These are phyloP conservation scores for Phytopythium kandeliae DNA, from an alignment of 352 stramenopile species.

Conservation along the genomic window DNA sequence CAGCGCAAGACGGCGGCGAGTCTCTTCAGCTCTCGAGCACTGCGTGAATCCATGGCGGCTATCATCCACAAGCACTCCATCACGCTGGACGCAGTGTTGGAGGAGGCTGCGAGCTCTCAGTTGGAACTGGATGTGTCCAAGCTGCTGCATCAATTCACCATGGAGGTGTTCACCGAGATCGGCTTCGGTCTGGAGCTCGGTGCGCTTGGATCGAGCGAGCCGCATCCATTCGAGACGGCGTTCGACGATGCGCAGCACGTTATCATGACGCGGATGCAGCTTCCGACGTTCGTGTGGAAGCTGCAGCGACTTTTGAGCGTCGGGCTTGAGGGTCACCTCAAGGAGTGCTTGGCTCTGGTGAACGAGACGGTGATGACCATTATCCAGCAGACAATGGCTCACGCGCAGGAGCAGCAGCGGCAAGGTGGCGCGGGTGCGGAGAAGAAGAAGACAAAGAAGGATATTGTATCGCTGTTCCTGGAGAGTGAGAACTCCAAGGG, in stretches of 20 bases:
- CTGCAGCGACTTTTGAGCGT: conserved; percentile 22
- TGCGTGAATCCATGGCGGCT: conserved; percentile 26
- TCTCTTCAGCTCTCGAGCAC: conserved; percentile 54
- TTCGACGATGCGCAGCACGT: conserved; percentile 13
- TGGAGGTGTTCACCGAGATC: conserved; percentile 26
- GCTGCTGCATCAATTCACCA: conserved; percentile 16
- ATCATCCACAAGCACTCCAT: conserved; percentile 23
- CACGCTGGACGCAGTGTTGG: conserved; percentile 16
- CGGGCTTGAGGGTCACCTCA: conserved; percentile 22
- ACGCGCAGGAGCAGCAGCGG: conserved; percentile 4
- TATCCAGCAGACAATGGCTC: conserved; percentile 14
- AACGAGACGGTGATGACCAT: conserved; percentile 11
- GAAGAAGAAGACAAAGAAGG: conserved; percentile 7
- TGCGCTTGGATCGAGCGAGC: conserved; percentile 7
- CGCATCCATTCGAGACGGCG: conserved; percentile 14
- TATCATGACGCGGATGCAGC: conserved; percentile 10
- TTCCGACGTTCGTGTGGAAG: conserved; percentile 23
- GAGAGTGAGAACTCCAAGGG: conserved; percentile 14
- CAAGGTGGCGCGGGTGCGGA: conserved; percentile 2
- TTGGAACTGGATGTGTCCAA: conserved; percentile 22
- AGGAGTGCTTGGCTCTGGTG: conserved; percentile 15
- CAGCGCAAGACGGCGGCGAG: conserved; percentile 42
- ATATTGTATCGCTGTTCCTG: conserved; percentile 12
- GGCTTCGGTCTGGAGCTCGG: conserved; percentile 23
- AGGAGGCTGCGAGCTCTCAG: conserved; percentile 4